Percentiles rank a stretch among this genome's conserved stretches.
Conservation (phyloP, 208 protist genomes). For the Trichomonas vaginalis region DNA sequence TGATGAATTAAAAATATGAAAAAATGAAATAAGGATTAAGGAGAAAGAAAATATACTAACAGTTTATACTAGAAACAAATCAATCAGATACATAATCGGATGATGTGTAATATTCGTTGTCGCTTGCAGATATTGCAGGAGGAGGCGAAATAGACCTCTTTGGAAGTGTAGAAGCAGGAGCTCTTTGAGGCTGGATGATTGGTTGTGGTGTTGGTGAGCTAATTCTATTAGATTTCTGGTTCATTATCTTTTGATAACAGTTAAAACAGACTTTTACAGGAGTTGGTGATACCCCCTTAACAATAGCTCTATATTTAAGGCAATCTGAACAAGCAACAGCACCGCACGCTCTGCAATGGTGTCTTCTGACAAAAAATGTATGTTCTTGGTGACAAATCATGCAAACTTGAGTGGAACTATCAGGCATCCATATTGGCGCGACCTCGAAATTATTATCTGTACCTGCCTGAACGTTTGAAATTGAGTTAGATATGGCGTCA, state of each 20-base stretch:
- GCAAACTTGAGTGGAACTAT: neutral
- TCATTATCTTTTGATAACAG: neutral
- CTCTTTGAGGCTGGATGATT: neutral
- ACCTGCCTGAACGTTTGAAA: neutral
- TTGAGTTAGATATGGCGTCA: neutral
- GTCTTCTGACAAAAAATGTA: constrained; percentile 14
- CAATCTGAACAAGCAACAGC: constrained; percentile 19
- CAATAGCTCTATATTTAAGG: neutral
- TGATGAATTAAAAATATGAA: too few species aligned
- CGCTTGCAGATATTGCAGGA: neutral
- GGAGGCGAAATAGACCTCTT: neutral
- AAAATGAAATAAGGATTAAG: too few species aligned
- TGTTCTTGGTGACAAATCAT: constrained; percentile 23
- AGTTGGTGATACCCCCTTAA: neutral
- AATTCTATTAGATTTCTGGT: neutral
- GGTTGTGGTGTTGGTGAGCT: neutral
- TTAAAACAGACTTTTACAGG: neutral
- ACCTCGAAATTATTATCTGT: neutral
- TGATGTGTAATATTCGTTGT: neutral
- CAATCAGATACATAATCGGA: neutral
- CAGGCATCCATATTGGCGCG: constrained; percentile 22
- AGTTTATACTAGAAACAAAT: too few species aligned
- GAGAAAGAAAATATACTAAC: too few species aligned
- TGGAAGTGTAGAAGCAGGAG: neutral
- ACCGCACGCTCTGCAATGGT: constrained; percentile 27